Conservation (phyloP, 495 filamentous ascomycete genomes). For the Podospora conica region DNA sequence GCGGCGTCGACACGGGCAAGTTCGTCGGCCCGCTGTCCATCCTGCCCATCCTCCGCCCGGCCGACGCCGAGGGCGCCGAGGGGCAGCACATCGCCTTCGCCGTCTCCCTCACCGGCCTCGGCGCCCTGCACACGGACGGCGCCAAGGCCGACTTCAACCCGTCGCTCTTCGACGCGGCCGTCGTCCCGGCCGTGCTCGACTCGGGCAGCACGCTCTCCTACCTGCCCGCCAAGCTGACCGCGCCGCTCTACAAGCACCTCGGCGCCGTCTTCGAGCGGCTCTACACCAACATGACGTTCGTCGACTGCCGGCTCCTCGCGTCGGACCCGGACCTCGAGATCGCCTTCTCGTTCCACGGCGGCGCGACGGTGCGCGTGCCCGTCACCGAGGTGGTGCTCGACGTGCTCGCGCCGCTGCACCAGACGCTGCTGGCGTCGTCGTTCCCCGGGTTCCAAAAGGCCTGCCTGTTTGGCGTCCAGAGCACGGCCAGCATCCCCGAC, state of each 20-base stretch:
- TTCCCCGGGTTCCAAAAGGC: constrained; percentile 25
- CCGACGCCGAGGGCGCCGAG: constrained; percentile 22
- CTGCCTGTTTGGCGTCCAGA: constrained; percentile 42
- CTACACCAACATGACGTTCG: constrained; percentile 36
- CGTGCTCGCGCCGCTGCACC: constrained; percentile 15
- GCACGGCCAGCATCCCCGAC: constrained; percentile 21
- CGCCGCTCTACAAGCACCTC: constrained; percentile 52
- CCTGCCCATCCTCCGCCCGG: constrained; percentile 56
- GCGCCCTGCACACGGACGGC: constrained; percentile 29
- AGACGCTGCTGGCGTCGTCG: constrained; percentile 16
- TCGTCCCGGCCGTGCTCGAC: constrained; percentile 63
- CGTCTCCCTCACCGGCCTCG: constrained; percentile 30
- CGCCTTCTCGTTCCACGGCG: constrained; percentile 54
- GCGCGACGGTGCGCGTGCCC: constrained; percentile 55
- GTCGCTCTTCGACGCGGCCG: constrained; percentile 25
- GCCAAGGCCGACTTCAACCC: constrained; percentile 32
- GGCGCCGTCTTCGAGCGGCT: constrained; percentile 42
- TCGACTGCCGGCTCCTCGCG: constrained; percentile 44
- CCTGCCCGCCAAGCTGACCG: constrained; percentile 58
- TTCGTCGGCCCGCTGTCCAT: constrained; percentile 67
- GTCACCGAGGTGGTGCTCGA: constrained; percentile 72
- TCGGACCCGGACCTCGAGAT: constrained; percentile 53
- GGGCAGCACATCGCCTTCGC: constrained; percentile 38
- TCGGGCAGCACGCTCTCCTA: constrained; percentile 80
- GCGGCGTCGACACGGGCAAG: constrained; percentile 81